phyloP scores from a whole-genome alignment of 805 yeast species.

The Naumovozyma dairenensis region DNA sequence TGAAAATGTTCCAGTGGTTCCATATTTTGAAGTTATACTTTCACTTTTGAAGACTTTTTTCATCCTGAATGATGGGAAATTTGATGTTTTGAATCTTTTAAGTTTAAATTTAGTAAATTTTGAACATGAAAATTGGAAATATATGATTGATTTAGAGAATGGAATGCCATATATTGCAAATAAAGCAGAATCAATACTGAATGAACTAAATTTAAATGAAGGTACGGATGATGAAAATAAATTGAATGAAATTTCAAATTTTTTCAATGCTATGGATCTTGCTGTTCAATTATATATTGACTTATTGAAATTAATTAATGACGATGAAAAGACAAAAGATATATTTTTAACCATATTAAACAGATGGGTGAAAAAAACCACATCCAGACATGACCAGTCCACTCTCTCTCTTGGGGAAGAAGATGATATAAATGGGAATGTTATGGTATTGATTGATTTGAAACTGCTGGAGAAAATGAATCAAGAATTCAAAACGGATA shows the following conservation, averaged over 20 bases:
- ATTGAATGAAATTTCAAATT: slow-evolving; percentile 12
- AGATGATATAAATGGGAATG: slow-evolving; percentile 33
- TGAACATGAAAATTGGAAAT: slow-evolving; percentile 31
- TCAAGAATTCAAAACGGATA: slow-evolving; percentile 43
- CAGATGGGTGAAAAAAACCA: slow-evolving; percentile 43
- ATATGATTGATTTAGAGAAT: slow-evolving; percentile 28
- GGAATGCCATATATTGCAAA: slow-evolving; percentile 28
- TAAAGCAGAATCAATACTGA: slow-evolving; percentile 1
- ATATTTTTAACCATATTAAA: slow-evolving; percentile 44
- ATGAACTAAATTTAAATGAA: slow-evolving; percentile 4
- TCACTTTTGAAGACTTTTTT: slow-evolving; percentile 29
- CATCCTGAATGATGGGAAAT: slow-evolving; percentile 19
- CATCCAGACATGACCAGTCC: neutral
- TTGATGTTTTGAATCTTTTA: slow-evolving; percentile 18
- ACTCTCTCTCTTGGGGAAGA: neutral
- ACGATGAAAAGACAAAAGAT: slow-evolving; percentile 33
- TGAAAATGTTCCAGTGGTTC: slow-evolving; percentile 3
- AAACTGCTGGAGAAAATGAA: slow-evolving; percentile 55
- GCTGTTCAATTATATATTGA: slow-evolving; percentile 34
- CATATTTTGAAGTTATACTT: slow-evolving; percentile 26
- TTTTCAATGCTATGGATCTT: slow-evolving; percentile 37
- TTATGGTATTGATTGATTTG: slow-evolving; percentile 46
- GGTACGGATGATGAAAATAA: slow-evolving; percentile 1
- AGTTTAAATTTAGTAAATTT: slow-evolving; percentile 26
- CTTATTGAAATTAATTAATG: slow-evolving; percentile 42